Base-by-base conservation (phyloP, 306 rosid genomes). In the Cicer chorassanicum region DNA sequence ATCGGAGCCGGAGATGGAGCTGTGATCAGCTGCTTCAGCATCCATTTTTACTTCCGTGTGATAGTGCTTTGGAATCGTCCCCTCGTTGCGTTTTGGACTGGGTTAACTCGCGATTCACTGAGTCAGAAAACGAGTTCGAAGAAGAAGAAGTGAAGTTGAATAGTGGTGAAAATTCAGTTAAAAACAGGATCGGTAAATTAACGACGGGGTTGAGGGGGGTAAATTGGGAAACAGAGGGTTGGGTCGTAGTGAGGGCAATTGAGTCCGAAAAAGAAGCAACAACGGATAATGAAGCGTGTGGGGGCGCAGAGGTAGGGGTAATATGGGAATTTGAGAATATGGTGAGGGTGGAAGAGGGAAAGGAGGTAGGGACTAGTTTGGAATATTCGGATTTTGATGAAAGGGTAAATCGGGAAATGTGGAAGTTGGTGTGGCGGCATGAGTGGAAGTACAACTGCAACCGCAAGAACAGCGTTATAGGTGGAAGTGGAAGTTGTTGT, bases 61-160 rank as follows among this genome's bases (percentile, higher is more conserved):
- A 43, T 40, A 29, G 65, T 19, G 48, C 46, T 5, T 14, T 34
- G 5, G 90, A 88, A 38, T 82, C 84, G 1, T 93, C 98, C 6
- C 98, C 98, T 8, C 91, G 98, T 6, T 88, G 93, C 77, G 96
- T 93, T 10, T 80, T 93, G 29, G 96, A 91, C 69, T 84, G 93
- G 93, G 80, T 66, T 38, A 80, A 77, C 86, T 78, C 76, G 12
- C 84, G 81, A 15, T 84, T 88, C 73, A 59, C 76, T 6, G 85
- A 78, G 61, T 68, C 80, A 1, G 80, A 68, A 3, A 65, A 51
- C 59, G 88, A 87, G 15, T 38, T 19, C 0, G 77, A 70, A 41
- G 65, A 60, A 57, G 70, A 68, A 0, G 86, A 82, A 8, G 9
- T 65, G 65, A 74, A 10, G 19, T 10, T 2, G 59, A 50, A 69